Percentiles rank a stretch among this genome's conserved stretches.
These are phyloP conservation scores for Schoenoplectus tabernaemontani DNA, from an alignment of 202 grass and related monocot species.

Conservation along the genomic window DNA sequence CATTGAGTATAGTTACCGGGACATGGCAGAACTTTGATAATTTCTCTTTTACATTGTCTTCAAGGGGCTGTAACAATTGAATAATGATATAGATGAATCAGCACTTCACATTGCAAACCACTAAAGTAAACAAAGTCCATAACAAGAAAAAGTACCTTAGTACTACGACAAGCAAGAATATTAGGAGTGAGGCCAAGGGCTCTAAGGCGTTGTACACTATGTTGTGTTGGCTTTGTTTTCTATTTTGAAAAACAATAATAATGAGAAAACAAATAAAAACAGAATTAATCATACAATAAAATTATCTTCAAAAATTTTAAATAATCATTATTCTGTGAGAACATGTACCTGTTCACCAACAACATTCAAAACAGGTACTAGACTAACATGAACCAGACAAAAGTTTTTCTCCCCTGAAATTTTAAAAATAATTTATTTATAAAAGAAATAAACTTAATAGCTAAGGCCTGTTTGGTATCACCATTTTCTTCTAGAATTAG, in stretches of 20 bases:
- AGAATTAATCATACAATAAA: not conserved
- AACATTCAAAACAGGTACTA: conserved; percentile 32
- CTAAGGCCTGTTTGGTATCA: too few relatives aligned
- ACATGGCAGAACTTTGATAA: conserved; percentile 43
- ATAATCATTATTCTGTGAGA: not conserved
- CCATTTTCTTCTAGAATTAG: too few relatives aligned
- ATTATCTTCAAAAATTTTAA: not conserved
- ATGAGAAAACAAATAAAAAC: too few relatives aligned
- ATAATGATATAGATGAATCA: not conserved
- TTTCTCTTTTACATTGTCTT: conserved; percentile 34
- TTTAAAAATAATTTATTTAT: not conserved
- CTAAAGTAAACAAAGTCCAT: not conserved
- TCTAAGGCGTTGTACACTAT: conserved; percentile 41
- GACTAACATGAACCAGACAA: conserved; percentile 32
- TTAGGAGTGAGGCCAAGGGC: conserved; percentile 36
- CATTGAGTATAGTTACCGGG: conserved; percentile 12
- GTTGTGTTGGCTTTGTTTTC: conserved; percentile 52
- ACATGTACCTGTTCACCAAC: conserved; percentile 36
- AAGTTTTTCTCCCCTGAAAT: conserved; percentile 33
- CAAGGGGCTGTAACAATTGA: conserved; percentile 22
- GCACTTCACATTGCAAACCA: not conserved
- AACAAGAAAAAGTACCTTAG: conserved; percentile 22
- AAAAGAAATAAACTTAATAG: not conserved
- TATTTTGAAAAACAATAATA: not conserved
- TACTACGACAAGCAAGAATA: conserved; percentile 41